These are phyloP conservation scores for Trametes villosa DNA, from an alignment of 768 basidiomycete species.

Conservation along the genomic window DNA sequence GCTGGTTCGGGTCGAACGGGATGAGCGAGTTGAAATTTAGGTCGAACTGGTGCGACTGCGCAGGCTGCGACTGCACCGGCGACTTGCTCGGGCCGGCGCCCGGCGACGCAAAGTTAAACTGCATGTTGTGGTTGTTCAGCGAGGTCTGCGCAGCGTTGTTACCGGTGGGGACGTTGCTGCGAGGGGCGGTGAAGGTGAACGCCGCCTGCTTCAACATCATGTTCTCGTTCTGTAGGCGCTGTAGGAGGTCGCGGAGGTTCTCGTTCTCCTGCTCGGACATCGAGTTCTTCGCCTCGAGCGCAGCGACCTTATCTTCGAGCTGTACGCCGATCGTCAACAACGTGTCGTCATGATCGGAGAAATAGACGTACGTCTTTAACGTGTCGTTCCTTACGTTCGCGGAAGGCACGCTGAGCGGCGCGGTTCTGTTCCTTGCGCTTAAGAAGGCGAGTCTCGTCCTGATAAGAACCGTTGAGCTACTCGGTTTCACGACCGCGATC, in stretches of 20 bases:
- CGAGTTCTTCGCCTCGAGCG: conserved; percentile 83
- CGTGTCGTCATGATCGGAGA: not conserved
- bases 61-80: conserved; percentile 19
- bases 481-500: not conserved
- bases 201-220: conserved; percentile 75
- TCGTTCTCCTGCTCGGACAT: conserved; percentile 78
- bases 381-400: conserved; percentile 96
- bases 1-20: conserved; percentile 69
- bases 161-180: conserved; percentile 32
- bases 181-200: conserved; percentile 85
- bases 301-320: conserved; percentile 91
- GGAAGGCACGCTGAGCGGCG: conserved; percentile 95
- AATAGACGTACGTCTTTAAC: conserved; percentile 83
- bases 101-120: conserved; percentile 34
- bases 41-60: conserved; percentile 17
- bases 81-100: conserved; percentile 31
- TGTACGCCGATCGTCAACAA: conserved; percentile 36
- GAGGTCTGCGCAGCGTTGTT: conserved; percentile 23
- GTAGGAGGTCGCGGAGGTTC: conserved; percentile 84
- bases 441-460: conserved; percentile 76
- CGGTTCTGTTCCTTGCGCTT: conserved; percentile 98
- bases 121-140: conserved; percentile 18
- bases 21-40: conserved; percentile 62
- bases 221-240: conserved; percentile 87
- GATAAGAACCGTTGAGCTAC: not conserved